A percentile compares a stretch with the other conserved stretches of the same genome.
These are phyloP conservation scores for Pleurotus eryngii DNA, from an alignment of 768 basidiomycete genomes.

Conservation along the genomic window DNA sequence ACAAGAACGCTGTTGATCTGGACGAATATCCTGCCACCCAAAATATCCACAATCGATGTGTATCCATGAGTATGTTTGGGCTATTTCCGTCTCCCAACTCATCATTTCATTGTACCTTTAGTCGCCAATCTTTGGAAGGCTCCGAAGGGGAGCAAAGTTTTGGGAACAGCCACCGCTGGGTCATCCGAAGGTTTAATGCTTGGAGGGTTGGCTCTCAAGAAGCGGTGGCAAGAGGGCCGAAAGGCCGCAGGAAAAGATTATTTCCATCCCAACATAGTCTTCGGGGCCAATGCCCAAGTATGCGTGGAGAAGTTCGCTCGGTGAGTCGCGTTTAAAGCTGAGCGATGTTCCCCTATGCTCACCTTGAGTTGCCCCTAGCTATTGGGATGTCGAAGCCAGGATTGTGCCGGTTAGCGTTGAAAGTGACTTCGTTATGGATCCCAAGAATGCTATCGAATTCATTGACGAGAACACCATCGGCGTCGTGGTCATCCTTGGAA, in stretches of 20 bases:
- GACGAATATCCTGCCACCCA: slow-evolving; percentile 63
- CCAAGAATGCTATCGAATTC: slow-evolving; percentile 44
- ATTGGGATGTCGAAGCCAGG: slow-evolving; percentile 62
- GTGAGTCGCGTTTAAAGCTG: slow-evolving; percentile 12
- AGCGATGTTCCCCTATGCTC: neutral
- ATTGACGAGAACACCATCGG: slow-evolving; percentile 74
- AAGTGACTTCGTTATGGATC: slow-evolving; percentile 51
- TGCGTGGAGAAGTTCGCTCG: slow-evolving; percentile 61
- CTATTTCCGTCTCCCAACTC: neutral
- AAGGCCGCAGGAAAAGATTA: slow-evolving; percentile 56
- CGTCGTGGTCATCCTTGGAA: slow-evolving; percentile 53
- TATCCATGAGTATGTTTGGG: slow-evolving; percentile 45
- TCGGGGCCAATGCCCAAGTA: slow-evolving; percentile 58
- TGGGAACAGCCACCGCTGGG: slow-evolving; percentile 65
- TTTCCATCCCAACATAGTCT: slow-evolving; percentile 55
- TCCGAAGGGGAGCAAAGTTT: slow-evolving; percentile 48
- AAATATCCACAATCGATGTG: slow-evolving; percentile 49
- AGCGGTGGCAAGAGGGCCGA: slow-evolving; percentile 60
- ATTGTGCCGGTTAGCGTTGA: slow-evolving; percentile 42
- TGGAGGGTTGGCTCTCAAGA: slow-evolving; percentile 63
- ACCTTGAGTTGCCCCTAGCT: slow-evolving; percentile 22
- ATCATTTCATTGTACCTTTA: slow-evolving; percentile 12
- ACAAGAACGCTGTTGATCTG: slow-evolving; percentile 64
- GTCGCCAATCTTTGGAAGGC: slow-evolving; percentile 65
- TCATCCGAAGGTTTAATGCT: slow-evolving; percentile 70